A percentile compares a stretch with the other conserved stretches of the same genome.
Evolutionary conservation across 23 red algal species (phyloP).

Genomic region (Gracilaria domingensis): DNA sequence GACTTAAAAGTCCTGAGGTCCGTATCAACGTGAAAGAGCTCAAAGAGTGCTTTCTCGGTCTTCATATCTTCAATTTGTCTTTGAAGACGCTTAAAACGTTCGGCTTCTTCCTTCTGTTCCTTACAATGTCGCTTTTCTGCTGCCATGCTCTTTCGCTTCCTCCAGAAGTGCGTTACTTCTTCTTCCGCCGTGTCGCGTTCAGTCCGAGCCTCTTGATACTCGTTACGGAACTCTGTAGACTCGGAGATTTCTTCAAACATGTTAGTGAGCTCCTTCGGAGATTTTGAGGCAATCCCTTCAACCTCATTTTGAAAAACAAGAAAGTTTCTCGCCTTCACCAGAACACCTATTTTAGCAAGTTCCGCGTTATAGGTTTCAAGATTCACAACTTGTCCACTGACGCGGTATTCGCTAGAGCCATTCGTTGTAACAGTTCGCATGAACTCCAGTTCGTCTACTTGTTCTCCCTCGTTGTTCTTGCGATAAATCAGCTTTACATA

Average conservation of each 20-base stretch:
- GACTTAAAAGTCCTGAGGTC: constrained; percentile 48
- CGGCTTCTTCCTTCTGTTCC: constrained; percentile 91
- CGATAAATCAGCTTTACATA: constrained; percentile 76
- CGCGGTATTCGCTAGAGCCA: constrained; percentile 79
- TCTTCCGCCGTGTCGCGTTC: constrained; percentile 79
- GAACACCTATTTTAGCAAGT: constrained; percentile 78
- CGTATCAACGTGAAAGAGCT: constrained; percentile 82
- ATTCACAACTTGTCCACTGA: constrained; percentile 62
- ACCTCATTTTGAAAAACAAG: constrained; percentile 99
- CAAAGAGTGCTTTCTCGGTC: constrained; percentile 79
- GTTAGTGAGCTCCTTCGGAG: constrained; percentile 69
- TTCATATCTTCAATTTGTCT: constrained; percentile 68
- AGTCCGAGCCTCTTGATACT: constrained; percentile 70
- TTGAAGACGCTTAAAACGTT: constrained; percentile 77
- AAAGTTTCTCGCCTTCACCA: constrained; percentile 89
- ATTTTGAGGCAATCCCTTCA: constrained; percentile 80
- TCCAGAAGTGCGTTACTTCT: constrained; percentile 69
- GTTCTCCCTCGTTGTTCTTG: constrained; percentile 38
- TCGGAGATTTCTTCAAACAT: constrained; percentile 95
- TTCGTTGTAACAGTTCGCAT: constrained; percentile 62
- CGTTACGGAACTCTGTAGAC: constrained; percentile 69
- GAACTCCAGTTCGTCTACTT: constrained; percentile 65
- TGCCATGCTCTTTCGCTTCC: constrained; percentile 84
- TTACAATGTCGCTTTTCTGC: constrained; percentile 88
- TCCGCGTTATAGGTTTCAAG: constrained; percentile 73